phyloP scores from a whole-genome alignment of 441 rosid genomes.

The Bocquillonia castaneifolia region DNA sequence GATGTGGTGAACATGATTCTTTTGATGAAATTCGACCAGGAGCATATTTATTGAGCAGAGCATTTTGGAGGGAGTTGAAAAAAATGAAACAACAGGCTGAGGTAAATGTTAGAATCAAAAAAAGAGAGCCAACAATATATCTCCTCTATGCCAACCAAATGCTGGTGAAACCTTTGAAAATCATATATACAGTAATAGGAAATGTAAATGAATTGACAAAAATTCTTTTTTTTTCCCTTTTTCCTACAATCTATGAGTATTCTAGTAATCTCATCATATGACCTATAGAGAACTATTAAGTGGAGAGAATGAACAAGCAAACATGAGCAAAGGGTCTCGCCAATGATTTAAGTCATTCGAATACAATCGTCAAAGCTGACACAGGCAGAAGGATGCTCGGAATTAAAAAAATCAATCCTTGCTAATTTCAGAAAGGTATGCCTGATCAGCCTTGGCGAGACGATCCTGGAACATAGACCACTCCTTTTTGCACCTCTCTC shows the following conservation, averaged over 20 bases:
- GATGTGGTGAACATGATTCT: no score
- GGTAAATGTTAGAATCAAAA: background rate
- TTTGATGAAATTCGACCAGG: no score
- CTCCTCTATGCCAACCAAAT: background rate
- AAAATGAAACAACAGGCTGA: no score
- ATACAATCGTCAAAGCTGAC: background rate
- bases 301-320: background rate
- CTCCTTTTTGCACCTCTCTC: conserved; percentile 72
- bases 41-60: no score
- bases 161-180: background rate
- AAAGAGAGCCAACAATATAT: background rate
- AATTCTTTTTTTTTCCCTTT: background rate
- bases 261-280: background rate
- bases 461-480: conserved; percentile 80
- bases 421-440: conserved; percentile 39
- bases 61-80: no score
- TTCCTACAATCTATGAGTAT: background rate
- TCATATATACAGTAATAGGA: background rate
- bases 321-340: background rate
- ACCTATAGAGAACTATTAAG: background rate
- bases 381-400: background rate
- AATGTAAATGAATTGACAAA: background rate
- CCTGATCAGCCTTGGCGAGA: conserved; percentile 48
- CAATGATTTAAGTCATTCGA: background rate
- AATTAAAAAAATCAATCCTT: conserved; percentile 23